Evolutionary conservation across 2,329 filamentous ascomycete species (phyloP).

Genomic region (Sclerotinia subarctica): DNA sequence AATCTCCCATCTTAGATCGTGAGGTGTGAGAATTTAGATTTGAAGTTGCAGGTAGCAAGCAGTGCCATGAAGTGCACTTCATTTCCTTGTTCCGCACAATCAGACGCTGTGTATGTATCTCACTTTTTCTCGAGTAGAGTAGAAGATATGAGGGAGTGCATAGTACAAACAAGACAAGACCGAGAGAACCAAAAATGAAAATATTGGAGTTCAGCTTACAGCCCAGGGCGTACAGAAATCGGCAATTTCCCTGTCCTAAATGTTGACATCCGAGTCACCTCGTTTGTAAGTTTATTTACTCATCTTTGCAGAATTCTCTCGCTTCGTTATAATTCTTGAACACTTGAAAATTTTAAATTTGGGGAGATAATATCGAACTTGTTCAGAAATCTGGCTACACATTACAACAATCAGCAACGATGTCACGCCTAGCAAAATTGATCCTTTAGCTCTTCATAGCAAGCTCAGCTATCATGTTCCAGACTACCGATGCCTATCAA

Average conservation of each 20-base stretch:
- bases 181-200: no score
- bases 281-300: not conserved
- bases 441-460: not conserved
- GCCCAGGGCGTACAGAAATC: not conserved
- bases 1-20: not conserved
- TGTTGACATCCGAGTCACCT: not conserved
- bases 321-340: no score
- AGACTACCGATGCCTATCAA: not conserved
- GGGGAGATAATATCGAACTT: no score
- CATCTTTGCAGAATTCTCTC: not conserved
- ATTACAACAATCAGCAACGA: not conserved
- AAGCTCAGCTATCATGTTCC: not conserved
- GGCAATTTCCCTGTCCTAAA: not conserved
- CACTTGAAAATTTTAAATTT: no score
- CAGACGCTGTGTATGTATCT: not conserved
- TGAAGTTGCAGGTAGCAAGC: not conserved
- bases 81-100: not conserved
- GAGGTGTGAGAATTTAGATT: not conserved
- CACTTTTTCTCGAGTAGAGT: not conserved
- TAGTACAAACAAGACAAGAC: not conserved
- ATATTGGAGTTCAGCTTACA: not conserved
- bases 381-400: not conserved
- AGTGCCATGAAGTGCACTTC: not conserved
- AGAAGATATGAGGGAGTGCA: not conserved
- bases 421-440: not conserved